Evolutionary conservation across 108 stramenopile species (phyloP), one percentile per base, ranked within the genome.

Genomic region (Mediolabrus comicus): DNA sequence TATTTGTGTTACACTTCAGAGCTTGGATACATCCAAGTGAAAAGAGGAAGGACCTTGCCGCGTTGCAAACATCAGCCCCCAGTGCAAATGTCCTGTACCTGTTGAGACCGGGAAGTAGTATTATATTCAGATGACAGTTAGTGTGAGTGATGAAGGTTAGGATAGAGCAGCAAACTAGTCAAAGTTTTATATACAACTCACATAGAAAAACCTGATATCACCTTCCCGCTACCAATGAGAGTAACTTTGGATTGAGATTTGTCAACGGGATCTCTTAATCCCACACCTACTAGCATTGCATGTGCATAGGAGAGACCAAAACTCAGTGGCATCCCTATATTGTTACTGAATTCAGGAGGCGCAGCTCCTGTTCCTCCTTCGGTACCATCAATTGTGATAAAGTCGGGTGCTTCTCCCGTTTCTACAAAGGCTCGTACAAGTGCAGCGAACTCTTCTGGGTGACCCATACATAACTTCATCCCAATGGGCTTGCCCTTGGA

Each of bases 351-450:
- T 54, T 96, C 95, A 0, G 92, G 92, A 26, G 95, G 95, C 39
- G 95, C 95, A 26, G 95, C 95, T 17, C 95, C 95, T 9, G 95
- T 96, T 8, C 95, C 95, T 8, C 95, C 95, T 70, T 96, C 95
- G 8, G 71, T 80, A 41, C 92, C 92, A 72, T 94, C 92, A 10
- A 91, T 74, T 0, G 87, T 91, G 31, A 94, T 87, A 60, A 94
- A 94, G 62, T 94, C 92, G 8, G 90, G 90, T 36, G 67, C 72
- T 19, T 71, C 74, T 34, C 75, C 86, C 31, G 76, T 75, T 27
- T 88, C 82, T 8, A 83, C 52, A 65, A 94, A 85, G n/a, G 90
- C 82, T 29, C 75, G 63, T n/a, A 86, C 76, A 39, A 94, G 25
- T n/a, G 62, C 58, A 8, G 77, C 77, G 32, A 94, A 69, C 31